Conservation (phyloP, 2,329 filamentous ascomycete genomes). For the Zasmidium citrigriseum region DNA sequence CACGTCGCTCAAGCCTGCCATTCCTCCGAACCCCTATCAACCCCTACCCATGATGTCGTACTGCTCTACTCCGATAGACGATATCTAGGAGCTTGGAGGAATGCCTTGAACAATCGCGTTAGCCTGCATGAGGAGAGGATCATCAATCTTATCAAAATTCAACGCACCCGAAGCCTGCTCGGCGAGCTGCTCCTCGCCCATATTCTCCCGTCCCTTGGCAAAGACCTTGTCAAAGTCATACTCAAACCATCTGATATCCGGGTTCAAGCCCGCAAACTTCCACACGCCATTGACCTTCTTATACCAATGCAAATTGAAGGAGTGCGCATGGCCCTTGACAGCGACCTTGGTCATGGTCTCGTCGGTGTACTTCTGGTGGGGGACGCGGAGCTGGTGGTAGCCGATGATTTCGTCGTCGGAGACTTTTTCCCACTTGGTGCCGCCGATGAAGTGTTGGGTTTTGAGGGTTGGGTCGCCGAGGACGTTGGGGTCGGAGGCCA, state of each 20-base stretch:
- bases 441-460: conserved; percentile 60
- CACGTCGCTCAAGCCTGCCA: neutral
- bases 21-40: neutral
- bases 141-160: conserved; percentile 16
- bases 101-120: conserved; percentile 24
- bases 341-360: conserved; percentile 47
- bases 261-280: conserved; percentile 59
- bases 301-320: conserved; percentile 57
- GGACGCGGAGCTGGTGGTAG: conserved; percentile 60
- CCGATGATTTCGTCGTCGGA: conserved; percentile 50
- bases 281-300: conserved; percentile 59
- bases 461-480: conserved; percentile 57
- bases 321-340: conserved; percentile 60
- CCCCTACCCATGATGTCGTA: neutral
- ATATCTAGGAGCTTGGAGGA: conserved; percentile 16
- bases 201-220: conserved; percentile 48
- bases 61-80: too few species aligned
- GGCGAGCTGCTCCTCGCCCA: conserved; percentile 35
- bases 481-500: conserved; percentile 54
- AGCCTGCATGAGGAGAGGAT: conserved; percentile 22
- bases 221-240: conserved; percentile 59
- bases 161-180: conserved; percentile 36
- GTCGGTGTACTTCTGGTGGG: conserved; percentile 59
- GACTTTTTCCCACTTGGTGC: conserved; percentile 54
- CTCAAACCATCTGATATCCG: conserved; percentile 58